Evolutionary conservation across 192 early-diverging fungal genomes (phyloP).

Genomic region (Linnemannia exigua): DNA sequence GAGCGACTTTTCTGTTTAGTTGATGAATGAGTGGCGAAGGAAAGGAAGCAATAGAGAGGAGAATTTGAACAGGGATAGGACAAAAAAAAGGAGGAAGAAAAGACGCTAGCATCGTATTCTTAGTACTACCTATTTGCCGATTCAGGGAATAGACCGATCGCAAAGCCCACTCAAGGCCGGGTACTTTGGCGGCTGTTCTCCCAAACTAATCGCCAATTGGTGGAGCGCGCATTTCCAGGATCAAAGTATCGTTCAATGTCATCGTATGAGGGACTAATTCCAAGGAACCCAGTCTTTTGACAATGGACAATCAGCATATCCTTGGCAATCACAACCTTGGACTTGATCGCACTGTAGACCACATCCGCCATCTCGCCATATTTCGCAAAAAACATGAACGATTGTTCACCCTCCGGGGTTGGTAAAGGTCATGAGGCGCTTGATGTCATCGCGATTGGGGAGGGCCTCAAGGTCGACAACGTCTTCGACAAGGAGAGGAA

Average conservation of each 20-base stretch:
- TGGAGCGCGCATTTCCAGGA: conserved; percentile 30
- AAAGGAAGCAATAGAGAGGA: too few species aligned
- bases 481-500: conserved; percentile 8
- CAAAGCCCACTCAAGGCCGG: conserved; percentile 20
- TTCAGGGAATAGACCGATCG: conserved; percentile 6
- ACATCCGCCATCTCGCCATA: conserved; percentile 7
- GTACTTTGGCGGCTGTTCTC: not conserved
- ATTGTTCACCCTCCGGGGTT: not conserved
- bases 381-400: conserved; percentile 21
- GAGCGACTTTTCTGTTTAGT: too few species aligned
- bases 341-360: conserved; percentile 9
- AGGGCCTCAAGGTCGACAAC: conserved; percentile 7
- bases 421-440: conserved; percentile 10
- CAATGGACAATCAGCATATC: conserved; percentile 21
- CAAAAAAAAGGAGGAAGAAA: too few species aligned
- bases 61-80: too few species aligned
- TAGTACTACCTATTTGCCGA: too few species aligned
- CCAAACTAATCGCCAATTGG: conserved; percentile 18
- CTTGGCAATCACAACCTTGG: conserved; percentile 10
- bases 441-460: conserved; percentile 13
- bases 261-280: conserved; percentile 21
- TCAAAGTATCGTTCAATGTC: conserved; percentile 14
- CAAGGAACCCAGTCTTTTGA: not conserved
- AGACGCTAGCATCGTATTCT: too few species aligned
- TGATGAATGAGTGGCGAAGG: too few species aligned